Percentiles rank a stretch among this genome's conserved stretches.
phyloP scores from a whole-genome alignment of 1,284 basidiomycete genomes.

The Malassezia sympodialis region DNA sequence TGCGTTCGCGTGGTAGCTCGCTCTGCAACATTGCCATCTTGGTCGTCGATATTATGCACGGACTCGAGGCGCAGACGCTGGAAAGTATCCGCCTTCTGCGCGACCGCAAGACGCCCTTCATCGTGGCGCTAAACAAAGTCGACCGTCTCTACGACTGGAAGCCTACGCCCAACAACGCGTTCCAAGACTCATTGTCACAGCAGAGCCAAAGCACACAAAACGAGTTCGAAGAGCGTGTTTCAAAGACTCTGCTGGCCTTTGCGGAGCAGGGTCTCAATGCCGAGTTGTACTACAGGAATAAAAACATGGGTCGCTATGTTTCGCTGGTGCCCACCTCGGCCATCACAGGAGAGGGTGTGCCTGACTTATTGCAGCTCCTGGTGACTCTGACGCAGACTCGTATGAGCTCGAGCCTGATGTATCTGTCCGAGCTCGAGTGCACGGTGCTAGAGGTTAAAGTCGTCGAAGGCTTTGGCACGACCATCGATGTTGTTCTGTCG shows the following conservation, averaged over 20 bases:
- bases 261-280: conserved; percentile 96
- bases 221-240: conserved; percentile 82
- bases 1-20: conserved; percentile 89
- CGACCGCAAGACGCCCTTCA: conserved; percentile 95
- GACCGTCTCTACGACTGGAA: conserved; percentile 97
- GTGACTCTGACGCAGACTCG: conserved; percentile 94
- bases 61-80: conserved; percentile 90
- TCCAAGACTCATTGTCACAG: conserved; percentile 80
- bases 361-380: conserved; percentile 99
- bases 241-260: conserved; percentile 80
- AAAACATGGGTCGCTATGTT: conserved; percentile 84
- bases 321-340: conserved; percentile 96
- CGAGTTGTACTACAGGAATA: conserved; percentile 93
- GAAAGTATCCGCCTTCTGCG: conserved; percentile 87
- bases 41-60: conserved; percentile 99
- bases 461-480: conserved; percentile 93
- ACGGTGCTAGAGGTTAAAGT: conserved; percentile 99
- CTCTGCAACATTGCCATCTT: conserved; percentile 98
- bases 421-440: conserved; percentile 92
- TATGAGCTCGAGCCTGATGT: conserved; percentile 97
- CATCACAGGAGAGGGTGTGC: conserved; percentile 93
- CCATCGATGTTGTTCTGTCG: conserved; percentile 91
- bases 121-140: conserved; percentile 98
- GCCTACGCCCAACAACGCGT: conserved; percentile 77
- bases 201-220: conserved; percentile 72